Conservation (phyloP, 2,329 filamentous ascomycete genomes). For the Colletotrichum australisinense region DNA sequence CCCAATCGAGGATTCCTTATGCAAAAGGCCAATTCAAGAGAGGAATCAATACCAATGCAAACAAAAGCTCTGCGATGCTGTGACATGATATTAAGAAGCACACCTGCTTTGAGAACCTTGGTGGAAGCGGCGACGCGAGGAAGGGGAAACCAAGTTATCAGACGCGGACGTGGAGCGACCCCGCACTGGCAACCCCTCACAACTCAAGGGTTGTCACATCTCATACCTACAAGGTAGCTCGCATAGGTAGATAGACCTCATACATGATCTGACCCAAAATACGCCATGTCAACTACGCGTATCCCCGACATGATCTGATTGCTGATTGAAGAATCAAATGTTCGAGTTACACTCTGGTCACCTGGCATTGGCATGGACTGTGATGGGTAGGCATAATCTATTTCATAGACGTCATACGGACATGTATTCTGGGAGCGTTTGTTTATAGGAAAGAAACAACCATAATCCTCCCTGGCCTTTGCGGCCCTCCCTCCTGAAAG, state of each 20-base stretch:
- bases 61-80: neutral
- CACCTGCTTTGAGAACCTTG: neutral
- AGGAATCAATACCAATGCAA: neutral
- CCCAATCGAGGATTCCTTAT: too few species aligned
- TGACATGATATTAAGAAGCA: neutral
- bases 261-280: neutral
- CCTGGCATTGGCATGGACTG: neutral
- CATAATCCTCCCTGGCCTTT: slow-evolving; percentile 28
- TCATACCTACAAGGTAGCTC: neutral
- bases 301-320: too few species aligned
- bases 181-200: slow-evolving; percentile 1
- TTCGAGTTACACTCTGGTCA: too few species aligned
- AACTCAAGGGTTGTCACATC: neutral
- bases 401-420: slow-evolving; percentile 34
- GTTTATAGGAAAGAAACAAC: slow-evolving; percentile 33
- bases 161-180: neutral
- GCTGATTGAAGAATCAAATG: too few species aligned
- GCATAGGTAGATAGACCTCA: neutral
- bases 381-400: slow-evolving; percentile 35
- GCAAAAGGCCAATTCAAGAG: neutral
- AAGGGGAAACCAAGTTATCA: too few species aligned
- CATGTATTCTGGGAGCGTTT: slow-evolving; percentile 28
- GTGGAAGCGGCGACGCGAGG: neutral
- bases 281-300: neutral
- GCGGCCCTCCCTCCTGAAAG: slow-evolving; percentile 30